Conservation (phyloP, 164 flowering plant species). For the Magnolia sinica region DNA sequence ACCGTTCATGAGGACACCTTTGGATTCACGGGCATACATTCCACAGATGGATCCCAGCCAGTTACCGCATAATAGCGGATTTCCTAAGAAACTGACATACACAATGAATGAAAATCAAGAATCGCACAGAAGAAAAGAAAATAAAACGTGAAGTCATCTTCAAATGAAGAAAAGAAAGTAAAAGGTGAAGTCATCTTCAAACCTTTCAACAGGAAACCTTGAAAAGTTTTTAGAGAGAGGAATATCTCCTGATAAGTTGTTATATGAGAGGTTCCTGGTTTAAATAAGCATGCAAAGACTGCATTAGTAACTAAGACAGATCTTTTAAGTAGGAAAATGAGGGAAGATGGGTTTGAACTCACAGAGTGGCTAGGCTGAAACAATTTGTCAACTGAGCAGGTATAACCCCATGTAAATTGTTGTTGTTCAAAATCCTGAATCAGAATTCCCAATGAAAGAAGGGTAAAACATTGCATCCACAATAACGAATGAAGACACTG, state of each 20-base stretch:
- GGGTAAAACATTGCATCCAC: too few relatives aligned
- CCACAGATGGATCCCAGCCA: conserved; percentile 75
- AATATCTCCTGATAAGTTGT: conserved; percentile 70
- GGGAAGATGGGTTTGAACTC: conserved; percentile 18
- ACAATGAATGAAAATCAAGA: background rate
- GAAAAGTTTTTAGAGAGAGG: conserved; percentile 59
- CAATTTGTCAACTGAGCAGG: conserved; percentile 77
- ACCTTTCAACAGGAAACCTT: conserved; percentile 77
- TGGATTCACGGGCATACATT: conserved; percentile 38
- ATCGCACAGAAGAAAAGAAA: background rate
- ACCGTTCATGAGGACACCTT: conserved; percentile 36
- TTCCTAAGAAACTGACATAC: conserved; percentile 68
- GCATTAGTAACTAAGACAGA: background rate
- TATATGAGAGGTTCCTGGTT: conserved; percentile 73
- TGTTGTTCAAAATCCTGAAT: conserved; percentile 67
- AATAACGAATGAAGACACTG: background rate
- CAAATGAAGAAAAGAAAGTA: background rate
- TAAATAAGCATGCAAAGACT: background rate
- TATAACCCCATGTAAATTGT: conserved; percentile 57
- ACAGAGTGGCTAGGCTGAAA: conserved; percentile 67
- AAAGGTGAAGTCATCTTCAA: too few relatives aligned
- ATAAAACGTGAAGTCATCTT: background rate
- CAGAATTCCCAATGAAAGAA: background rate
- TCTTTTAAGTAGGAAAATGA: background rate
- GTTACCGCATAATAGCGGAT: conserved; percentile 73